These are phyloP conservation scores for Pestalotiopsis fici DNA, from an alignment of 2,329 filamentous ascomycete genomes.

Conservation along the genomic window DNA sequence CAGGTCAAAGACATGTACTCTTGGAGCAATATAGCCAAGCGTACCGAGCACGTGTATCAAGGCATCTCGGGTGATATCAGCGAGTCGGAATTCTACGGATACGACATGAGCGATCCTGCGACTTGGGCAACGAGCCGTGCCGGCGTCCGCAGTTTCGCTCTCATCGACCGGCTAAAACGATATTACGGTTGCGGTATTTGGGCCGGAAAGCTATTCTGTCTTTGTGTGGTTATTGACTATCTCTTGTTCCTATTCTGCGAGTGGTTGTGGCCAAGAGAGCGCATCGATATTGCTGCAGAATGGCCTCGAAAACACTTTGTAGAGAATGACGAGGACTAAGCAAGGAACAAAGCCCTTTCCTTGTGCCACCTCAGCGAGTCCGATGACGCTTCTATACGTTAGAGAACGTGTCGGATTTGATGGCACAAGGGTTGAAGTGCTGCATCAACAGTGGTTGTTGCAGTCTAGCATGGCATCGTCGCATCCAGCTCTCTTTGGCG, in stretches of 20 bases:
- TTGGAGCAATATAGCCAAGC: conserved; percentile 92
- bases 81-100: conserved; percentile 86
- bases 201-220: conserved; percentile 95
- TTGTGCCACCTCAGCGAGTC: too few species aligned
- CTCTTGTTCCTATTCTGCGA: conserved; percentile 87
- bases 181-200: conserved; percentile 99
- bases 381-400: too few species aligned
- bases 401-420: too few species aligned
- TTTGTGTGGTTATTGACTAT: conserved; percentile 94
- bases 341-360: too few species aligned
- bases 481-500: too few species aligned
- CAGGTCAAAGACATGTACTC: conserved; percentile 99
- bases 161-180: conserved; percentile 92
- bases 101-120: conserved; percentile 62
- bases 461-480: too few species aligned
- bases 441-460: too few species aligned
- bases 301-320: conserved; percentile 77
- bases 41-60: conserved; percentile 93
- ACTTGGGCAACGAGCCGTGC: conserved; percentile 69
- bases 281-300: conserved; percentile 85
- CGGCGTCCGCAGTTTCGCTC: conserved; percentile 79
- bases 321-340: conserved; percentile 26
- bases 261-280: conserved; percentile 78
- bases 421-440: too few species aligned
- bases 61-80: conserved; percentile 85